Evolutionary conservation across 164 flowering plant species (phyloP).

Genomic region (Magnolia changhungtana): DNA sequence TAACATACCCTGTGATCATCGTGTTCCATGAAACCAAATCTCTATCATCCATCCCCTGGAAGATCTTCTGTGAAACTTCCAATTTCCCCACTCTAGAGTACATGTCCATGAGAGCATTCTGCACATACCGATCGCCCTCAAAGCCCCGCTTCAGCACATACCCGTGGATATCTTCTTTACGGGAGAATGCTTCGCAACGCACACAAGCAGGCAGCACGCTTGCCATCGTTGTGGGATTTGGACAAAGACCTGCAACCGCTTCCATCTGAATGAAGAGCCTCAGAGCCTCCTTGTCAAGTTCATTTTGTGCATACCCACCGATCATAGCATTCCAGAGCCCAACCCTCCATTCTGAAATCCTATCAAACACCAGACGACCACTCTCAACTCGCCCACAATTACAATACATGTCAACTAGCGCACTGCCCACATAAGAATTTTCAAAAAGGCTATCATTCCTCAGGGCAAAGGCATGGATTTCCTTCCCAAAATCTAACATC

Average conservation of each 20-base stretch:
- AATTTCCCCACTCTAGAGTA: slow-evolving; percentile 63
- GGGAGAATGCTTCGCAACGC: slow-evolving; percentile 44
- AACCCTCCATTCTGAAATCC: slow-evolving; percentile 29
- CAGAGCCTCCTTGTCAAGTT: slow-evolving; percentile 50
- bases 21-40: slow-evolving; percentile 87
- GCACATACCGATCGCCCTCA: slow-evolving; percentile 51
- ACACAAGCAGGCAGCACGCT: slow-evolving; percentile 72
- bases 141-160: slow-evolving; percentile 62
- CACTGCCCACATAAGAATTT: slow-evolving; percentile 64
- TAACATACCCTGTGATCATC: slow-evolving; percentile 67
- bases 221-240: slow-evolving; percentile 71
- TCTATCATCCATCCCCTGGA: slow-evolving; percentile 46
- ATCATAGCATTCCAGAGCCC: slow-evolving; percentile 86
- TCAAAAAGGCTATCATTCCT: slow-evolving; percentile 38
- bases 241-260: slow-evolving; percentile 33
- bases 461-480: slow-evolving; percentile 66
- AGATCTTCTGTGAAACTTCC: slow-evolving; percentile 44
- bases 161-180: slow-evolving; percentile 64
- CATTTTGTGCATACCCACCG: slow-evolving; percentile 65
- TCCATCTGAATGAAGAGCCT: slow-evolving; percentile 58
- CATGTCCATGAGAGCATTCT: slow-evolving; percentile 83
- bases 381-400: slow-evolving; percentile 50
- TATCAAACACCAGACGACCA: slow-evolving; percentile 58
- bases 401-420: slow-evolving; percentile 87
- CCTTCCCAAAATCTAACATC: slow-evolving; percentile 53